Evolutionary conservation across 371 early-diverging fungal genomes (phyloP), one percentile per base, ranked within the genome.

Genomic region (Thermomucor indicae-seudaticae): DNA sequence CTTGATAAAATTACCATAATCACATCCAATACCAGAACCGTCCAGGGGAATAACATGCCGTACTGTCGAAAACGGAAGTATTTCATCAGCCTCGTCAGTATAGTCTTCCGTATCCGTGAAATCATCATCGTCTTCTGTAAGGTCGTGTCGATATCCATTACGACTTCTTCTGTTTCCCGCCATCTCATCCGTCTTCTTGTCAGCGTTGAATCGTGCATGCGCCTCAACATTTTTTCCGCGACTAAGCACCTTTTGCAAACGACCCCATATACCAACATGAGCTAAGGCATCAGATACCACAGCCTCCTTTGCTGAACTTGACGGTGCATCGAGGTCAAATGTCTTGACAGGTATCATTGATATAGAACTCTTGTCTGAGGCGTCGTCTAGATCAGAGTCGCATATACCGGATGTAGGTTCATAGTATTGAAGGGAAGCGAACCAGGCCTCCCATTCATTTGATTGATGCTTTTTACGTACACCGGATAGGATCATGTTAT

Each of bases 1-100:
- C 42, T 74, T 74, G 27, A 74, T 62, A 55, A 74, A 74, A 39
- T 74, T 74, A 17, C 75, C 75, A 52, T 53, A 74, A 42, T 74
- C 75, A 31, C 70, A 74, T 17, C 58, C 51, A 4, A 74, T 44
- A 1, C 74, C 68, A 31, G 55, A 48, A 0, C 64, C 74, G 47
- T 58, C 50, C 28, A 60, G 31, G 16, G 65, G 57, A 0, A 62
- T 47, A 10, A 65, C 42, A 39, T 58, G 54, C 19, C 60, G 61
- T 3, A 74, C 43, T 12, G 43, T 47, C 11, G 62, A 61, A 23
- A 74, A 74, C 1, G 75, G 75, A 1, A 74, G 51, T 8, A 68
- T 29, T 24, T 67, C 58, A 23, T 41, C 41, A 0, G 66, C 64
- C 24, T 70, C 72, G 11, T 62, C 58, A 17, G 25, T 45, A 2